phyloP scores from a whole-genome alignment of 495 filamentous ascomycete species.

The Penicillium salamii region DNA sequence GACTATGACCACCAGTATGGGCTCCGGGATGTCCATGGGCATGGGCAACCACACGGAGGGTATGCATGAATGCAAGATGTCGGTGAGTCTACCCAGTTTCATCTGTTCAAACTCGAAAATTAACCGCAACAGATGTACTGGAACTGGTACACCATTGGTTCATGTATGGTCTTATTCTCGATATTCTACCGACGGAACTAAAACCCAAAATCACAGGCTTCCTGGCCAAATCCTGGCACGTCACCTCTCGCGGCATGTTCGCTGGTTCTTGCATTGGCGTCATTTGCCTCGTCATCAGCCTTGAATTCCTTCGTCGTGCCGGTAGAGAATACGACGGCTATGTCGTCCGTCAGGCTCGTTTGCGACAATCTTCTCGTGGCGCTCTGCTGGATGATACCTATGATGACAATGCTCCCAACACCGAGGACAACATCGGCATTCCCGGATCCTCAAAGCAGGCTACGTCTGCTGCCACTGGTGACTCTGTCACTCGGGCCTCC shows the following conservation, averaged over 20 bases:
- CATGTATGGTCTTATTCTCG: slow-evolving; percentile 41
- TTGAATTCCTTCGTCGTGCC: slow-evolving; percentile 61
- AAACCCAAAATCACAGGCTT: slow-evolving; percentile 43
- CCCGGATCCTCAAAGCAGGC: not conserved
- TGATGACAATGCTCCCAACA: not conserved
- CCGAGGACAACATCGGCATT: slow-evolving; percentile 6
- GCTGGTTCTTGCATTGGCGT: slow-evolving; percentile 70
- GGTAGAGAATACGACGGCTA: slow-evolving; percentile 60
- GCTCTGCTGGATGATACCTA: not conserved
- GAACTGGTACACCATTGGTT: slow-evolving; percentile 72
- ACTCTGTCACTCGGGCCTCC: not conserved
- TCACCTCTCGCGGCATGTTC: slow-evolving; percentile 59
- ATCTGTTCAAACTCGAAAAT: not conserved
- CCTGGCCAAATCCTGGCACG: slow-evolving; percentile 62
- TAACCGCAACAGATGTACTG: slow-evolving; percentile 60
- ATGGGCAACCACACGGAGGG: slow-evolving; percentile 14
- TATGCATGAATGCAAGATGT: slow-evolving; percentile 38
- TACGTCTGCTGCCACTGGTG: not conserved
- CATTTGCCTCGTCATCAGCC: slow-evolving; percentile 56
- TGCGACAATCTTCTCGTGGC: slow-evolving; percentile 15
- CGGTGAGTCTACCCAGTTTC: slow-evolving; percentile 19
- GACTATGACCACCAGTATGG: slow-evolving; percentile 12
- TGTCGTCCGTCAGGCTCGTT: slow-evolving; percentile 44
- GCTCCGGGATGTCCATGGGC: slow-evolving; percentile 27
- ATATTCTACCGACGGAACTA: slow-evolving; percentile 7